Evolutionary conservation across 495 filamentous ascomycete genomes (phyloP).

Genomic region (Pyrenula aspistea): DNA sequence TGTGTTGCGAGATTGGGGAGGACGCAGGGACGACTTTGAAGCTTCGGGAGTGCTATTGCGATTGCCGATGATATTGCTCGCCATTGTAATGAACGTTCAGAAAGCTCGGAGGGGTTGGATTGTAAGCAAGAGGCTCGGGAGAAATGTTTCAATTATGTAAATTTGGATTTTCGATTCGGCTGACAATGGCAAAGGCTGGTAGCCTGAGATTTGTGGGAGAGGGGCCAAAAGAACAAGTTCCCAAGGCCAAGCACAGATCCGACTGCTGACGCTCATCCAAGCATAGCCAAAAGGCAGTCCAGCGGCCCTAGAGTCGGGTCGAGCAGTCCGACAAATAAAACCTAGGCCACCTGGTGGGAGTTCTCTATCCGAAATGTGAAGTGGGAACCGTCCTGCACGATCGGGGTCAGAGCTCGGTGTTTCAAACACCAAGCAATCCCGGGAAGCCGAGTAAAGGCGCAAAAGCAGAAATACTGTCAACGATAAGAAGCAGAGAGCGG

Average conservation of each 20-base stretch:
- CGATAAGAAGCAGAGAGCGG: background rate
- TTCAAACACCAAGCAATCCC: background rate
- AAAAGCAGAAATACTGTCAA: background rate
- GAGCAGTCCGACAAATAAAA: background rate
- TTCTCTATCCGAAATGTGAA: background rate
- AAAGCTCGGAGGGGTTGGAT: too few species aligned
- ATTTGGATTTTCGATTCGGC: background rate
- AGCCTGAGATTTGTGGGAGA: background rate
- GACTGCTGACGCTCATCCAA: background rate
- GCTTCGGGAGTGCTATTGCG: constrained; percentile 96
- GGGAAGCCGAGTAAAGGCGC: background rate
- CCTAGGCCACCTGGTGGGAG: background rate
- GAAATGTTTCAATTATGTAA: too few species aligned
- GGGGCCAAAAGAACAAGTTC: background rate
- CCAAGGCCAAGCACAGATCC: background rate
- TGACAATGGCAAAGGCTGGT: background rate
- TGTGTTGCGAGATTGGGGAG: constrained; percentile 73
- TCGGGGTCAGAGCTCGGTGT: background rate
- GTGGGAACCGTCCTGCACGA: background rate
- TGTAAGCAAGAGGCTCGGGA: too few species aligned
- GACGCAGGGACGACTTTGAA: constrained; percentile 71
- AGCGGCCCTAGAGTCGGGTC: background rate
- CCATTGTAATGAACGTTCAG: constrained; percentile 19
- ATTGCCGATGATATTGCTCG: constrained; percentile 65
- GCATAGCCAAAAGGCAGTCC: background rate